Conservation (phyloP, 352 stramenopile species). For the Phytophthora crassamura region DNA sequence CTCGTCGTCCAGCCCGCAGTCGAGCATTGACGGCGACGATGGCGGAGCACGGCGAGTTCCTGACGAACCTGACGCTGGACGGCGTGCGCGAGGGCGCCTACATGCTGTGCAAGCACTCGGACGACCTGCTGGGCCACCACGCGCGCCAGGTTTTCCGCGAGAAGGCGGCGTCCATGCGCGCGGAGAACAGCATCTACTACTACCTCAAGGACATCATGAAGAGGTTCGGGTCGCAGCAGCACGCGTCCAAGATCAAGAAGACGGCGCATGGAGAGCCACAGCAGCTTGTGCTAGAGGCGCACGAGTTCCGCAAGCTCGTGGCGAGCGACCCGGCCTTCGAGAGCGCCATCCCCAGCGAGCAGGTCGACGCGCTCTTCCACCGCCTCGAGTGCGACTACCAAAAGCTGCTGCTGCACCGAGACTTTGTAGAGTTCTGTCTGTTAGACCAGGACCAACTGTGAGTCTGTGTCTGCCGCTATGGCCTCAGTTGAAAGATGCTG, state of each 20-base stretch:
- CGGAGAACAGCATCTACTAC: slow-evolving; percentile 87
- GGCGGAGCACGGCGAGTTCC: slow-evolving; percentile 53
- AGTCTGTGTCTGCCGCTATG: slow-evolving; percentile 13
- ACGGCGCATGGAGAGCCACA: slow-evolving; percentile 38
- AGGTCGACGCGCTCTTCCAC: slow-evolving; percentile 80
- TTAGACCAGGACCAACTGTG: slow-evolving; percentile 83
- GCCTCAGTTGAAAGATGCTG: neutral
- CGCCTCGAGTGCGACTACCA: slow-evolving; percentile 66
- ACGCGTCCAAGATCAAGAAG: slow-evolving; percentile 52
- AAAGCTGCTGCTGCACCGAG: slow-evolving; percentile 63
- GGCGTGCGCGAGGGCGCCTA: slow-evolving; percentile 79
- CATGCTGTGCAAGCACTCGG: slow-evolving; percentile 87
- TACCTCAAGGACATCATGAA: slow-evolving; percentile 87
- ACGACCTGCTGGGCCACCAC: slow-evolving; percentile 83
- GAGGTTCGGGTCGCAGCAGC: slow-evolving; percentile 59
- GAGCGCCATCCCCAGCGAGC: slow-evolving; percentile 69
- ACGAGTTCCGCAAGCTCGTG: slow-evolving; percentile 83
- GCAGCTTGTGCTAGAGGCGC: slow-evolving; percentile 63
- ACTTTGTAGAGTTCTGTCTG: slow-evolving; percentile 86
- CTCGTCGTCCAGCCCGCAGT: neutral
- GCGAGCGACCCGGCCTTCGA: slow-evolving; percentile 81
- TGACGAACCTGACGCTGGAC: slow-evolving; percentile 79
- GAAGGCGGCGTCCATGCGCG: slow-evolving; percentile 82
- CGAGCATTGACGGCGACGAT: slow-evolving; percentile 19
- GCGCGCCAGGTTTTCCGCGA: slow-evolving; percentile 85